Conservation (phyloP, 2,329 filamentous ascomycete genomes). For the Dryadomyces quercivorus region DNA sequence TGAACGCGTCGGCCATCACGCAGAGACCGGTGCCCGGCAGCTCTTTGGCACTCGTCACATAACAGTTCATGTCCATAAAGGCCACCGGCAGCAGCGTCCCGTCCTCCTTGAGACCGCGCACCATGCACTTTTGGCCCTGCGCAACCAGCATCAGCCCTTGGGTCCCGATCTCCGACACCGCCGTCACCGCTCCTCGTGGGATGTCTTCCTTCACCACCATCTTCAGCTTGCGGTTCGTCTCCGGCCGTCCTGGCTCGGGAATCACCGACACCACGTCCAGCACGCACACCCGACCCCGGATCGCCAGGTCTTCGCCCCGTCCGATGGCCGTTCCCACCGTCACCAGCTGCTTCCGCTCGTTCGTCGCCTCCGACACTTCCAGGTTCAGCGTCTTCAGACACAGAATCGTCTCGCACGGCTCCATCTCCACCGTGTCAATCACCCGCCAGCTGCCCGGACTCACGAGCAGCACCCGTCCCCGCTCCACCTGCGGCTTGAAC, state of each 20-base stretch:
- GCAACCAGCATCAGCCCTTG: conserved; percentile 83
- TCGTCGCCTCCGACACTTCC: conserved; percentile 82
- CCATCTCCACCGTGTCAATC: conserved; percentile 64
- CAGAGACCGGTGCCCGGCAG: conserved; percentile 75
- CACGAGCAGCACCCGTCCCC: conserved; percentile 65
- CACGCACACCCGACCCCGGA: conserved; percentile 75
- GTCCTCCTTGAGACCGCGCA: conserved; percentile 90
- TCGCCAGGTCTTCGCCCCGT: conserved; percentile 83
- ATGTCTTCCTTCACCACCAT: conserved; percentile 83
- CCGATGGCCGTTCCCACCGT: conserved; percentile 74
- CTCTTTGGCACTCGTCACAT: conserved; percentile 76
- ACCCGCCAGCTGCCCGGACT: conserved; percentile 66
- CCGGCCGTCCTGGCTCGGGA: conserved; percentile 71
- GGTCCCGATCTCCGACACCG: conserved; percentile 70
- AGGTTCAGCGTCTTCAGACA: conserved; percentile 74
- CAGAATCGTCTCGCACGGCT: conserved; percentile 64
- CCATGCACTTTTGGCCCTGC: conserved; percentile 96
- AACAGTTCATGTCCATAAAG: conserved; percentile 95
- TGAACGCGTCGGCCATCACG: conserved; percentile 79
- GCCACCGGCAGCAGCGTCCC: conserved; percentile 85
- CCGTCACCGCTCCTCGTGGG: conserved; percentile 80
- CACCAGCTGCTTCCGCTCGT: conserved; percentile 72
- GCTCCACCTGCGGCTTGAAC: conserved; percentile 56
- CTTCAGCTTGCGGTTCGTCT: conserved; percentile 77
- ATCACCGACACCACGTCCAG: conserved; percentile 89